Conservation (phyloP, 306 rosid genomes). For the Cucurbita ficifolia region DNA sequence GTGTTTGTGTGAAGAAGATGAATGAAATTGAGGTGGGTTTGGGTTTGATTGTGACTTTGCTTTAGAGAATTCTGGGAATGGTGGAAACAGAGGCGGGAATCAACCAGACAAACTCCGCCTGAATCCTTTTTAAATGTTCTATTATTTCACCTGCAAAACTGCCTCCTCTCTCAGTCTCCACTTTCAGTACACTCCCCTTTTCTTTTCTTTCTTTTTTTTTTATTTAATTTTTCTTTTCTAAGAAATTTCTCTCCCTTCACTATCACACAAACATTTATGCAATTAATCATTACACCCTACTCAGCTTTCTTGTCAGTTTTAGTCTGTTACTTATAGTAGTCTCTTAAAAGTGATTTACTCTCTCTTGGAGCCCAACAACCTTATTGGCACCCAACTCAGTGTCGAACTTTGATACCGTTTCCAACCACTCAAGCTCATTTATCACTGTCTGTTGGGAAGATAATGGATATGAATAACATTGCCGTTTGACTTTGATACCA, state of each 20-base stretch:
- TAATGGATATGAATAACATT: too few species aligned
- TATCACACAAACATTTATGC: not conserved
- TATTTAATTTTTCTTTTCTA: not conserved
- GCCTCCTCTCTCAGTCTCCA: not conserved
- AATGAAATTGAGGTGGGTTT: not conserved
- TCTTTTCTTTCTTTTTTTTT: not conserved
- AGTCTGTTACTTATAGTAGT: too few species aligned
- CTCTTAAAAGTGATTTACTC: too few species aligned
- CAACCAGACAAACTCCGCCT: not conserved
- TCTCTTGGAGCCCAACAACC: too few species aligned
- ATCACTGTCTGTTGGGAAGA: too few species aligned
- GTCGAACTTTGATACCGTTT: too few species aligned
- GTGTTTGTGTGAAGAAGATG: not conserved
- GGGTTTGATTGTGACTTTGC: not conserved
- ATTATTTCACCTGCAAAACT: constrained; percentile 5
- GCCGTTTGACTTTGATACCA: too few species aligned
- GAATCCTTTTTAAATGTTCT: not conserved
- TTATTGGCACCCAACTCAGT: too few species aligned
- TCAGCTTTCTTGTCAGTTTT: too few species aligned
- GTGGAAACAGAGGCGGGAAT: not conserved
- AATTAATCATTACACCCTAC: too few species aligned
- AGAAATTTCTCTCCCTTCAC: not conserved
- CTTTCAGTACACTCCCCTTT: not conserved
- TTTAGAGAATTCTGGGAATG: not conserved
- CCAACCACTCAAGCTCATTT: too few species aligned